Percentiles rank a stretch among this genome's conserved stretches.
phyloP scores from a whole-genome alignment of 2,329 filamentous ascomycete genomes.

The Aspergillus phoenicis region DNA sequence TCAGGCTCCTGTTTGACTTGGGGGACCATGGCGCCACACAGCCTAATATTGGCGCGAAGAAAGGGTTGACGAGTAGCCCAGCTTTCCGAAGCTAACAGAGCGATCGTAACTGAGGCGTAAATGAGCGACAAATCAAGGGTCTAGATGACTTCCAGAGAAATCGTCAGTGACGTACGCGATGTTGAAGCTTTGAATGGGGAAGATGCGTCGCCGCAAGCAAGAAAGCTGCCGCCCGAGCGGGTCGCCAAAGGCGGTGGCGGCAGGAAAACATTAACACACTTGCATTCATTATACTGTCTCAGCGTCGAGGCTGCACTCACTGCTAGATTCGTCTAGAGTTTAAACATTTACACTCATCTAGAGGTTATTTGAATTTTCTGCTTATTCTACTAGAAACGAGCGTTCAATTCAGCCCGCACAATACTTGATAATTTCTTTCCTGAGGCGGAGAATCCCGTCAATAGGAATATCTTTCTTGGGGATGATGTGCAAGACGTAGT shows the following conservation, averaged over 20 bases:
- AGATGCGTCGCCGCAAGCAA: conserved; percentile 11
- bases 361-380: too few relatives aligned
- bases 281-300: background rate
- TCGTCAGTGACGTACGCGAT: conserved; percentile 16
- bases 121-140: background rate
- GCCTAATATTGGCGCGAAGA: background rate
- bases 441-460: too few relatives aligned
- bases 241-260: conserved; percentile 25
- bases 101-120: conserved; percentile 6
- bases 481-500: too few relatives aligned
- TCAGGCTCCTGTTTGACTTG: conserved; percentile 47
- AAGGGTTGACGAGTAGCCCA: background rate
- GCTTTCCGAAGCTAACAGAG: background rate
- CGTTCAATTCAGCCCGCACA: too few relatives aligned
- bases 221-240: conserved; percentile 14
- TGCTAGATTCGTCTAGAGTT: background rate
- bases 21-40: conserved; percentile 31
- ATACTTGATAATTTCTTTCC: too few relatives aligned
- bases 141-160: background rate
- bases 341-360: too few relatives aligned
- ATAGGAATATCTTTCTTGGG: too few relatives aligned
- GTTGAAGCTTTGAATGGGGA: conserved; percentile 8
- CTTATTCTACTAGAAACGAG: too few relatives aligned
- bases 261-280: background rate
- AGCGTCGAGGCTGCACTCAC: background rate